Evolutionary conservation across 768 basidiomycete species (phyloP).

Genomic region (Crassisporium funariophilum): DNA sequence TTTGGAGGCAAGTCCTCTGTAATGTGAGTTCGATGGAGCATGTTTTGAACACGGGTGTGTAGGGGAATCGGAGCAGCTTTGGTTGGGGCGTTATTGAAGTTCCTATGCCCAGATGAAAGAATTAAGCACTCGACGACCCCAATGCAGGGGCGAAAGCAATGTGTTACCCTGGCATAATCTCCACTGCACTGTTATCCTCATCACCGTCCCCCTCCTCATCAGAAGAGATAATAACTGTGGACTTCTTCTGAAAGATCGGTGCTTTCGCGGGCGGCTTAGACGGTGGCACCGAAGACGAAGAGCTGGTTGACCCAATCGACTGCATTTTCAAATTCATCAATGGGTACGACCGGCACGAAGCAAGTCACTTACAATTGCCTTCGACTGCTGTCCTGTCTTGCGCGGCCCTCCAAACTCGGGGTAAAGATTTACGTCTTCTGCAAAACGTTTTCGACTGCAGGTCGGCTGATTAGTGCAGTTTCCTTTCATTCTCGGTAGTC

Average conservation of each 20-base stretch:
- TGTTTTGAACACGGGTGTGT: no score
- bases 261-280: slow-evolving; percentile 8
- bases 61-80: slow-evolving; percentile 27
- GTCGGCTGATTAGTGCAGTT: neutral
- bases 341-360: neutral
- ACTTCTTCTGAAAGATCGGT: slow-evolving; percentile 9
- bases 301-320: slow-evolving; percentile 31
- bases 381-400: slow-evolving; percentile 19
- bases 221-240: slow-evolving; percentile 36
- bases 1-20: no score
- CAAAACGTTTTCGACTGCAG: slow-evolving; percentile 33
- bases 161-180: slow-evolving; percentile 15
- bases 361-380: slow-evolving; percentile 29
- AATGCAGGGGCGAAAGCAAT: slow-evolving; percentile 1
- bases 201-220: slow-evolving; percentile 36
- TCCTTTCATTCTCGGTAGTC: neutral
- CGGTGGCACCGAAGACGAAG: slow-evolving; percentile 16
- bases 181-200: slow-evolving; percentile 4
- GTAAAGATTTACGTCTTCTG: slow-evolving; percentile 32
- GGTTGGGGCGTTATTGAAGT: slow-evolving; percentile 6
- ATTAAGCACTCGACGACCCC: no score
- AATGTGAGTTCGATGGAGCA: no score
- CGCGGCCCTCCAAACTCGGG: slow-evolving; percentile 31
- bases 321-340: slow-evolving; percentile 9
- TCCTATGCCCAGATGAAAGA: slow-evolving; percentile 1